phyloP scores from a whole-genome alignment of 345 rosid species.

The Iberis pinnata region DNA sequence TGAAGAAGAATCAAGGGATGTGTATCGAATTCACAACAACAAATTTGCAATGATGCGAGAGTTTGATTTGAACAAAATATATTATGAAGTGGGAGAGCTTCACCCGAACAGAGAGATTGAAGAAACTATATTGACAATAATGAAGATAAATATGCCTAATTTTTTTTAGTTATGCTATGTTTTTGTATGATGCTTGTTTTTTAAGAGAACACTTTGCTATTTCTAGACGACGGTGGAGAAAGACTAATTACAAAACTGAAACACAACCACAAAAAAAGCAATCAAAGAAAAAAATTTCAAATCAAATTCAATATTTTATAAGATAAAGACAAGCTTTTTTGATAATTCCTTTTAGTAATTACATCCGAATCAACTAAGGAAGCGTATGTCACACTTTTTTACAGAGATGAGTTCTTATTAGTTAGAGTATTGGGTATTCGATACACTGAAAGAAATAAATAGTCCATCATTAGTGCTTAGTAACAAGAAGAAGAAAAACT shows the following conservation, averaged over 20 bases:
- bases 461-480: too few relatives aligned
- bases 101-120: neutral
- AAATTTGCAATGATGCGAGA: too few relatives aligned
- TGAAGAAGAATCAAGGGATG: too few relatives aligned
- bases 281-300: constrained; percentile 12
- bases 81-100: neutral
- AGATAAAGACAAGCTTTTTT: neutral
- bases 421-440: constrained; percentile 87
- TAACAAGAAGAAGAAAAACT: too few relatives aligned
- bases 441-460: constrained; percentile 73
- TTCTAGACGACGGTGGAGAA: constrained; percentile 14
- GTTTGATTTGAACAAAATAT: neutral
- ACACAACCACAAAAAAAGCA: constrained; percentile 13
- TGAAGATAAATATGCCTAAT: neutral
- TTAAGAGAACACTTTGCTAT: too few relatives aligned
- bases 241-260: neutral
- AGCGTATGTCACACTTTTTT: constrained; percentile 81
- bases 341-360: neutral
- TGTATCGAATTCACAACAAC: too few relatives aligned
- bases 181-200: too few relatives aligned
- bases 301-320: constrained; percentile 18
- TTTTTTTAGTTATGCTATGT: neutral
- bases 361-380: constrained; percentile 39
- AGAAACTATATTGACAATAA: neutral
- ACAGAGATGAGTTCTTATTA: constrained; percentile 86